These are phyloP conservation scores for Gonapodya prolifera DNA, from an alignment of 192 early-diverging fungal species.

Conservation along the genomic window DNA sequence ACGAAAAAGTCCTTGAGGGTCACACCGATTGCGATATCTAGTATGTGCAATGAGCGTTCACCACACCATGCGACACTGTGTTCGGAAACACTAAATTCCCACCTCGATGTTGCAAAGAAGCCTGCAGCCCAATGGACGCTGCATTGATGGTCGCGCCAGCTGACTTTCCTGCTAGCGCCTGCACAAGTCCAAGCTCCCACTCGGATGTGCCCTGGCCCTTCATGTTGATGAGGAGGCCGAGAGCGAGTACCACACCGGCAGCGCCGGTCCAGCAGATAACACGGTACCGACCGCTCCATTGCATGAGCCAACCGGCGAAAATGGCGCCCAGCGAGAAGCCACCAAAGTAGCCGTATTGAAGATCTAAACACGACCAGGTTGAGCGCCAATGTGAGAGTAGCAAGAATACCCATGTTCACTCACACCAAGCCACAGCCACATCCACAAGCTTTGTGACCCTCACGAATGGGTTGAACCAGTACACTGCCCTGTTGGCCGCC, in stretches of 20 bases:
- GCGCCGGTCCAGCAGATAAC: neutral
- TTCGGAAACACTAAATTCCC: neutral
- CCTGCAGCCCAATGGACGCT: conserved; percentile 2
- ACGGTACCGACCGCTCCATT: neutral
- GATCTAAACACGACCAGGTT: neutral
- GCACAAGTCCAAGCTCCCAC: neutral
- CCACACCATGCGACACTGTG: too few relatives aligned
- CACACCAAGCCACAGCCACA: neutral
- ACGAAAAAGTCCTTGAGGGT: conserved; percentile 6
- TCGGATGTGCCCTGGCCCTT: conserved; percentile 1
- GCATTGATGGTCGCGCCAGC: neutral
- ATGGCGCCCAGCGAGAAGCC: conserved; percentile 2
- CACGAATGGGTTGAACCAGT: conserved; percentile 6
- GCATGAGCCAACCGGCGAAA: conserved; percentile 5
- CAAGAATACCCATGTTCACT: too few relatives aligned
- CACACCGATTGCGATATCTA: neutral
- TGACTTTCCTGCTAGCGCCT: neutral
- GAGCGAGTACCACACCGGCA: neutral
- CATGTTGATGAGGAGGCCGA: conserved; percentile 3
- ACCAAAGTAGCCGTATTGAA: conserved; percentile 3
- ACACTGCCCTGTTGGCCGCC: conserved; percentile 6
- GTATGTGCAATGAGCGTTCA: neutral
- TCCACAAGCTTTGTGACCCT: conserved; percentile 1
- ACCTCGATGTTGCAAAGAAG: neutral
- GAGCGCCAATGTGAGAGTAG: too few relatives aligned